Evolutionary conservation across 768 basidiomycete genomes (phyloP), one percentile per base, ranked within the genome.

Genomic region (Psilocybe sp.): DNA sequence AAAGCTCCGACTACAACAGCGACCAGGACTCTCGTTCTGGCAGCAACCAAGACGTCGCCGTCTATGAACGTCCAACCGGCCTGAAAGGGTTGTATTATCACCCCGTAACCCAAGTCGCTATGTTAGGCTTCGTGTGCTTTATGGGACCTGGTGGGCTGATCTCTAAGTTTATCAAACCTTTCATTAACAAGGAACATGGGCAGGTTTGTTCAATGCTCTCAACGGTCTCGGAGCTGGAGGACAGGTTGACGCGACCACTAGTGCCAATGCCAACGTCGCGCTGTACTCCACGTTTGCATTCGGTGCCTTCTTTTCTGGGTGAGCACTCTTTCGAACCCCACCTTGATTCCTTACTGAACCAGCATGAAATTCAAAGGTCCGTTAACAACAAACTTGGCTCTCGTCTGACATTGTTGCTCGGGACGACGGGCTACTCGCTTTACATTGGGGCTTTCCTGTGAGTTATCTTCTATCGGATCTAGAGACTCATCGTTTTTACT

Each of bases 141-240:
- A 50, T 50, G 49, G 41, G 49, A 3, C 49, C 49, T 20, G 49
- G 49, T 50, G 36, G 13, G 49, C 31, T 9, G 8, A 14, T 46
- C 33, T 43, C 23, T 23, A 10, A 2, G 2, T n/a, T 14, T 19
- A 19, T 23, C n/a, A 14, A 28, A 28, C 20, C n/a, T 31, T 16
- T 9, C 11, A 43, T 43, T 28, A 43, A 20, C 15, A 20, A 20
- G 10, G 14, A 32, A 34, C 23, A 28, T 28, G 23, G 5, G 14
- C 69, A 64, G 89, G 89, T 49, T 76, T 90, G 50, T 91, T 88
- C 69, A 92, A 91, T 60, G 82, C 89, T 0, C 70, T 91, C 59
- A 85, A 81, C 50, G 89, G 90, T 39, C 75, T 94, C 39, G 91
- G 92, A 5, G 89, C 77, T 36, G 89, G 86, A 42, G 91, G 91